Base-by-base conservation (phyloP, 2,329 filamentous ascomycete species). In the Stachybotrys echinatus region DNA sequence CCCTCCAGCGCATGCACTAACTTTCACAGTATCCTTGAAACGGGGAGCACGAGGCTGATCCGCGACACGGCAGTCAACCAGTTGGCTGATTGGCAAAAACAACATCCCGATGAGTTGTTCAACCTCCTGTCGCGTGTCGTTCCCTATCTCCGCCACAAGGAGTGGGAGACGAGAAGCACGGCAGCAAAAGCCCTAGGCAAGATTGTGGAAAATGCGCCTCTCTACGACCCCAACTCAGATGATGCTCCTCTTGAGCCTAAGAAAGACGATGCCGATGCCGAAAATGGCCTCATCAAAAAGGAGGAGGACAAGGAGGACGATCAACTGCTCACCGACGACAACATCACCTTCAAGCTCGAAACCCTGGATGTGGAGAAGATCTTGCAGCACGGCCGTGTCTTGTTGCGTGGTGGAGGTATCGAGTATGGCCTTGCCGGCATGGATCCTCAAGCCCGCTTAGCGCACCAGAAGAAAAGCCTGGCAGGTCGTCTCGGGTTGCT, bases 31-130 rank as follows among this genome's bases (percentile, higher is more conserved):
- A 84, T 99, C 66, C 85, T 99, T 61, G 94, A 99, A 79, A 97
- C 94, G 51, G 94, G 94, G 61, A 97, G 92, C 73, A 99, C 94
- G 53, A 87, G 88, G 65, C 79, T 99, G 58, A 97, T 99, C 65
- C 87, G 95, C 59, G 95, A 96, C 65, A 99, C 94, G 55, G 95
- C 94, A 54, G 94, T 95, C 54, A 91, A 95, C 65, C 94, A 99
- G 72, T 80, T 99, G 55, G 94, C 92, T 54, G 94, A 99, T 71
- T 94, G 96, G 69, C 95, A 99, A 71, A 97, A 96, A 67, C 89
- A 94, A 68, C 94, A 97, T 62, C 94, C 94, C 0, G 92, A 99
- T 71, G 95, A 99, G 68, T 77, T 99, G 1, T 97, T 97, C 72
- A 96, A 97, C 65, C 80, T 99, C 6, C 79, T 99, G 12, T 92